phyloP scores from a whole-genome alignment of 2,329 filamentous ascomycete species.

The Elsinoe necatrix region DNA sequence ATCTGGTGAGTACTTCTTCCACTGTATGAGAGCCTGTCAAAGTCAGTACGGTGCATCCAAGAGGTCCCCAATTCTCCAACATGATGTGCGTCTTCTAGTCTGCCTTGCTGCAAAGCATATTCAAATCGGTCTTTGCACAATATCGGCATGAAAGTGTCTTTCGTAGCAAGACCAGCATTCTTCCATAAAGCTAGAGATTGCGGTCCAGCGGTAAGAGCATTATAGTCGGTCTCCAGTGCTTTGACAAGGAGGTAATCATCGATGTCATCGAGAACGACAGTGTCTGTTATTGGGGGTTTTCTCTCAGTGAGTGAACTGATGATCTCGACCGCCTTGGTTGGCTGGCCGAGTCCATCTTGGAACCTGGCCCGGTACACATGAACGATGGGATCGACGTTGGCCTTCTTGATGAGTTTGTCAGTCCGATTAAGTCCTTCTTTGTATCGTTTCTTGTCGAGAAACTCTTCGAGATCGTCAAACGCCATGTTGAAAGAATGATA shows the following conservation, averaged over 20 bases:
- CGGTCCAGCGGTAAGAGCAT: neutral
- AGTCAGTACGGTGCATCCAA: neutral
- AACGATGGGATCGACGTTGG: neutral
- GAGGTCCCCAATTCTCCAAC: neutral
- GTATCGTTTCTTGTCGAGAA: neutral
- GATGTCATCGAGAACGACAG: slow-evolving; percentile 5
- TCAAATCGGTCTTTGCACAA: slow-evolving; percentile 7
- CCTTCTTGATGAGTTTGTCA: slow-evolving; percentile 6
- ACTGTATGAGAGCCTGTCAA: neutral
- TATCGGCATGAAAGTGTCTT: neutral
- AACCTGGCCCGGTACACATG: slow-evolving; percentile 4
- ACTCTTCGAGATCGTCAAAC: slow-evolving; percentile 4
- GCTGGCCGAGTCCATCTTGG: slow-evolving; percentile 1
- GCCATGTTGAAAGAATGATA: neutral
- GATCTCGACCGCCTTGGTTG: neutral
- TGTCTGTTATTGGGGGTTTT: neutral
- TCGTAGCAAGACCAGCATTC: neutral
- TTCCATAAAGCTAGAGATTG: neutral
- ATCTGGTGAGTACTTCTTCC: slow-evolving; percentile 7
- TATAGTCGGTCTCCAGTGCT: neutral
- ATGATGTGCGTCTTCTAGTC: slow-evolving; percentile 5
- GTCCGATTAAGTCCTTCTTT: slow-evolving; percentile 11
- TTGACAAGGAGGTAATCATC: neutral
- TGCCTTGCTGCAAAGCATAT: neutral
- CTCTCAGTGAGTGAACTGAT: slow-evolving; percentile 3